Evolutionary conservation across 163 green algal species (phyloP).

Genomic region (Scenedesmus sp.): DNA sequence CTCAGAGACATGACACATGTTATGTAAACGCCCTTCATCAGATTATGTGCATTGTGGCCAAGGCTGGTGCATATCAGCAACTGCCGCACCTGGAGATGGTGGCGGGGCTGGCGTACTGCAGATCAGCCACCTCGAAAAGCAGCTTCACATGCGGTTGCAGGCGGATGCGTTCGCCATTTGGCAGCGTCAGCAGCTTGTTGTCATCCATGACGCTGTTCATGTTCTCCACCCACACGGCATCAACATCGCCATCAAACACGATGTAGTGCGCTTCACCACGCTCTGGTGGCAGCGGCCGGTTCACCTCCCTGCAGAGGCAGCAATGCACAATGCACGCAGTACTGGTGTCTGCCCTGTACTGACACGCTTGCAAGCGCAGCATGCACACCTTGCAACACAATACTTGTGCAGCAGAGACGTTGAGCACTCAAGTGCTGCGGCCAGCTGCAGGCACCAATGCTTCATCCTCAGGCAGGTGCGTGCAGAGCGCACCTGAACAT

Average conservation of each 20-base stretch:
- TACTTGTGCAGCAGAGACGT: background rate
- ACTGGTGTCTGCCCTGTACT: too few relatives aligned
- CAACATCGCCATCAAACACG: conserved; percentile 94
- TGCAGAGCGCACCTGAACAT: conserved; percentile 75
- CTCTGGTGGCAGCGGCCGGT: conserved; percentile 79
- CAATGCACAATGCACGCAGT: background rate
- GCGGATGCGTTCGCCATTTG: conserved; percentile 93
- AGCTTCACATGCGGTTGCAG: conserved; percentile 88
- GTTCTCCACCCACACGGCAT: conserved; percentile 96
- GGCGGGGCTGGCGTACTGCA: conserved; percentile 89
- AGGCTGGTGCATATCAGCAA: background rate
- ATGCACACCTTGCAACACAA: background rate
- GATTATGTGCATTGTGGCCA: background rate
- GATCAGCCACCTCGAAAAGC: conserved; percentile 88
- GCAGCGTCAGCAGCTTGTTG: conserved; percentile 95
- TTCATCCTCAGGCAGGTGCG: background rate
- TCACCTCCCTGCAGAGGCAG: conserved; percentile 75
- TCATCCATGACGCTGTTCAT: conserved; percentile 97
- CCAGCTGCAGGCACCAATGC: background rate
- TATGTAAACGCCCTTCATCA: background rate
- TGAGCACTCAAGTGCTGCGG: background rate
- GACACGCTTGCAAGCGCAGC: background rate
- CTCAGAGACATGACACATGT: too few relatives aligned
- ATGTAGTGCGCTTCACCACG: conserved; percentile 79
- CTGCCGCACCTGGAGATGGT: conserved; percentile 74